These are phyloP conservation scores for Galerina sulciceps DNA, from an alignment of 768 basidiomycete genomes.

Conservation along the genomic window DNA sequence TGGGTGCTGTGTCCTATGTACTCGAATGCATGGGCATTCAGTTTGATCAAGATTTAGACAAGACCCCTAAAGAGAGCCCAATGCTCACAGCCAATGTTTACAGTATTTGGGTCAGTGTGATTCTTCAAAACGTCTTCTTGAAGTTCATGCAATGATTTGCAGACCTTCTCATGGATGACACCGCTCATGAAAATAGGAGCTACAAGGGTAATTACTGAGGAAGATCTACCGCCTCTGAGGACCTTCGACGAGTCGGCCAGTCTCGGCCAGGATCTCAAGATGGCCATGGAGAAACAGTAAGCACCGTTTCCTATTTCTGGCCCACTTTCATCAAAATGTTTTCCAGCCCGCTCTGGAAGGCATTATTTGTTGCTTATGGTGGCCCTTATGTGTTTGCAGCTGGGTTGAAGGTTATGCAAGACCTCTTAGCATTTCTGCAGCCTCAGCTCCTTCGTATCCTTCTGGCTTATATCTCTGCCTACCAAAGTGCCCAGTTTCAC, in stretches of 20 bases:
- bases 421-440: slow-evolving; percentile 81
- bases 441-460: slow-evolving; percentile 85
- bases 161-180: slow-evolving; percentile 89
- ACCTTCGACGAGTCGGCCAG: slow-evolving; percentile 70
- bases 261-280: slow-evolving; percentile 64
- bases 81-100: slow-evolving; percentile 79
- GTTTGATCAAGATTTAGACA: slow-evolving; percentile 36
- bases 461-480: slow-evolving; percentile 79
- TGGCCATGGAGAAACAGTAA: slow-evolving; percentile 65
- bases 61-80: slow-evolving; percentile 63
- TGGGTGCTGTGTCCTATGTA: slow-evolving; percentile 59
- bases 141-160: not conserved
- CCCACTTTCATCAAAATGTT: not conserved
- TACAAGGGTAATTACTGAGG: slow-evolving; percentile 72
- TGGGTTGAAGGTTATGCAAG: slow-evolving; percentile 76
- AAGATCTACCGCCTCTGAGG: slow-evolving; percentile 80
- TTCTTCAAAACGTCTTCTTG: not conserved
- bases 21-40: slow-evolving; percentile 78
- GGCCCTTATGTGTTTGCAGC: slow-evolving; percentile 69
- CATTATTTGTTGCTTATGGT: slow-evolving; percentile 81
- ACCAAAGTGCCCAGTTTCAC: slow-evolving; percentile 57
- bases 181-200: slow-evolving; percentile 74
- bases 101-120: slow-evolving; percentile 62
- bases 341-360: slow-evolving; percentile 69
- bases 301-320: slow-evolving; percentile 25